A percentile compares a stretch with the other conserved stretches of the same genome.
Conservation (phyloP, 1,139 yeast species). For the Yamadazyma dushanensis region DNA sequence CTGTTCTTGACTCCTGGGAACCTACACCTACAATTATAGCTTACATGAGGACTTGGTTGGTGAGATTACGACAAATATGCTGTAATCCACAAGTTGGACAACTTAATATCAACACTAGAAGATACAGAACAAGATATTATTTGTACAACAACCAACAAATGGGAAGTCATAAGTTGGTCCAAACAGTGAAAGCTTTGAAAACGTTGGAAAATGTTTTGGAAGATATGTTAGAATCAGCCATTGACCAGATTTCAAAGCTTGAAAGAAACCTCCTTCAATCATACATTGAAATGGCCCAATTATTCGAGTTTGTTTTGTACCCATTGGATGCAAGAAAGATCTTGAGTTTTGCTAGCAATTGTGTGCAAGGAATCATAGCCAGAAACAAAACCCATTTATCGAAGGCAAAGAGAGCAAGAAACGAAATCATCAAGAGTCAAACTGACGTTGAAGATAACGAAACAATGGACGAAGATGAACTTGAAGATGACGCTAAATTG, state of each 20-base stretch:
- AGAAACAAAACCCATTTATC: constrained; percentile 10
- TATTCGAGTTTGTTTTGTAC: constrained; percentile 51
- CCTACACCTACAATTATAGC: constrained; percentile 41
- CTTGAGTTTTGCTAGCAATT: constrained; percentile 18
- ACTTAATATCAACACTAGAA: constrained; percentile 28
- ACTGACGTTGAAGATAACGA: constrained; percentile 12
- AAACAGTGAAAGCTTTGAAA: constrained; percentile 39
- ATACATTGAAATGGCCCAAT: constrained; percentile 59
- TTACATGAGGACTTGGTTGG: constrained; percentile 65
- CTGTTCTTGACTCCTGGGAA: constrained; percentile 52
- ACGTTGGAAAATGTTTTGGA: constrained; percentile 69
- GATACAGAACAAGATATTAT: constrained; percentile 25
- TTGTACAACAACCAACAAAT: constrained; percentile 11
- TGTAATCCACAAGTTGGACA: constrained; percentile 76
- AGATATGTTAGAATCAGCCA: constrained; percentile 58
- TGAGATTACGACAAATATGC: constrained; percentile 71
- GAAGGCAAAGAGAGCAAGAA: constrained; percentile 5
- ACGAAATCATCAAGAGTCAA: constrained; percentile 8
- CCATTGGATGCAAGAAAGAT: constrained; percentile 44
- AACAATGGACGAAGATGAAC: constrained; percentile 18
- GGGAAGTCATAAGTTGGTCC: constrained; percentile 13
- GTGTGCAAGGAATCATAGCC: constrained; percentile 14
- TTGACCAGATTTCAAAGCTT: constrained; percentile 45
- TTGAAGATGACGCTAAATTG: constrained; percentile 22
- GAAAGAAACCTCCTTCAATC: constrained; percentile 50